Base-by-base conservation (phyloP, 1,139 yeast genomes). In the Eremothecium gossypii region DNA sequence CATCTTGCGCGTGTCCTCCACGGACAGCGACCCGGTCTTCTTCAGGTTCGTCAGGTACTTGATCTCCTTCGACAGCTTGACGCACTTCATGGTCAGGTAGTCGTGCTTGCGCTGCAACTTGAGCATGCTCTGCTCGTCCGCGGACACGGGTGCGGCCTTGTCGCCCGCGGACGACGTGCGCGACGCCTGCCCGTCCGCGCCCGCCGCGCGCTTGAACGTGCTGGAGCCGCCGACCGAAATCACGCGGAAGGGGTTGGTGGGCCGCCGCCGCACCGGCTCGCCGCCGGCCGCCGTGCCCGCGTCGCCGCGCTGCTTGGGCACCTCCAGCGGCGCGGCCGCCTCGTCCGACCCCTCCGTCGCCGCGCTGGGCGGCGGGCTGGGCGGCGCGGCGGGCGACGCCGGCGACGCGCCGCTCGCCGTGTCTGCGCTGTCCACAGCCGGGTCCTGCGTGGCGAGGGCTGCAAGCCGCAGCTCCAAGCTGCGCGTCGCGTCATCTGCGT, bases 1-100 rank as follows among this genome's bases (percentile, higher is more conserved):
- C 35, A 67, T 45, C 43, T 65, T 66, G 37, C 63, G 55, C 13
- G 58, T 44, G 44, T 67, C 71, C 1, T 64, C 67, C n/a, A 65
- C 57, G 2, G 64, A 52, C 14, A 67, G 51, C 7, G 63, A 55
- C 3, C 66, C 64, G 35, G 61, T 57, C n/a, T 57, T 57, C 14
- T 61, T 57, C 47, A 67, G 49, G 14, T 54, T 54, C 27, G 51
- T 50, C 33, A 67, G 47, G 46, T 66, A 66, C 17, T 52, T 54
- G 26, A 67, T 65, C 45, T 67, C 71, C 39, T 55, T 63, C 20
- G 61, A 56, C 27, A 64, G 46, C 45, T 64, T 67, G 29, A 44
- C 46, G 41, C 64, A 64, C 47, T 64, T 67, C 34, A 44, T 44
- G 4, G 56, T 46, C 27, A 60, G 46, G 30, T 52, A 43, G 28